Percentiles rank a stretch among this genome's conserved stretches.
Evolutionary conservation across 148 eudicot genomes (phyloP).

Genomic region (Amaranthus palmeri): DNA sequence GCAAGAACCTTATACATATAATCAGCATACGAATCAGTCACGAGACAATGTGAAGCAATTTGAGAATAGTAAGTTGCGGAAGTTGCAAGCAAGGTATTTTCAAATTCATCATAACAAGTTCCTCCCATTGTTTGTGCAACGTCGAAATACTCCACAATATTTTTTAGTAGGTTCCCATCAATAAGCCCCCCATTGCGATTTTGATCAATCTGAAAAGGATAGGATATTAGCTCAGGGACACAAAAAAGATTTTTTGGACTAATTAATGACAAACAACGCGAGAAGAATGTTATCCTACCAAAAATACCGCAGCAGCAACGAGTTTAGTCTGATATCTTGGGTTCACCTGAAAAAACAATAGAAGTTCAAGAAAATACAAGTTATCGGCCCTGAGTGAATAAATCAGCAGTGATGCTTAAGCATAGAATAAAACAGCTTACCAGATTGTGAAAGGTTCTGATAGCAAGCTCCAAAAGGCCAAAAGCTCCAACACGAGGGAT

Average conservation of each 20-base stretch:
- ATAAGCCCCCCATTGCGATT: slow-evolving; percentile 30
- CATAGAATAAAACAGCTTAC: slow-evolving; percentile 16
- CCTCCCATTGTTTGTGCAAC: slow-evolving; percentile 14
- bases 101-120: slow-evolving; percentile 22
- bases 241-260: not conserved
- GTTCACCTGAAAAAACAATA: slow-evolving; percentile 25
- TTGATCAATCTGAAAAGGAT: slow-evolving; percentile 27
- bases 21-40: slow-evolving; percentile 29
- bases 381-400: not conserved
- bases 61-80: slow-evolving; percentile 35
- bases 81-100: slow-evolving; percentile 23
- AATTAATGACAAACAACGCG: not conserved
- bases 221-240: not conserved
- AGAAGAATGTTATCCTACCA: slow-evolving; percentile 24
- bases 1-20: slow-evolving; percentile 30
- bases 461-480: slow-evolving; percentile 23
- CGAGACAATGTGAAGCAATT: slow-evolving; percentile 33
- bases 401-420: not conserved
- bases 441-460: slow-evolving; percentile 25
- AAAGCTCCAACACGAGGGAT: slow-evolving; percentile 22
- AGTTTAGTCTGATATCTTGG: slow-evolving; percentile 15
- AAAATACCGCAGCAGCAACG: slow-evolving; percentile 21
- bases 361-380: slow-evolving; percentile 1
- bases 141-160: slow-evolving; percentile 24
- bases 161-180: slow-evolving; percentile 25